Percentiles rank a stretch among this genome's conserved stretches.
These are phyloP conservation scores for Carpinus fangiana DNA, from an alignment of 306 rosid species.

Conservation along the genomic window DNA sequence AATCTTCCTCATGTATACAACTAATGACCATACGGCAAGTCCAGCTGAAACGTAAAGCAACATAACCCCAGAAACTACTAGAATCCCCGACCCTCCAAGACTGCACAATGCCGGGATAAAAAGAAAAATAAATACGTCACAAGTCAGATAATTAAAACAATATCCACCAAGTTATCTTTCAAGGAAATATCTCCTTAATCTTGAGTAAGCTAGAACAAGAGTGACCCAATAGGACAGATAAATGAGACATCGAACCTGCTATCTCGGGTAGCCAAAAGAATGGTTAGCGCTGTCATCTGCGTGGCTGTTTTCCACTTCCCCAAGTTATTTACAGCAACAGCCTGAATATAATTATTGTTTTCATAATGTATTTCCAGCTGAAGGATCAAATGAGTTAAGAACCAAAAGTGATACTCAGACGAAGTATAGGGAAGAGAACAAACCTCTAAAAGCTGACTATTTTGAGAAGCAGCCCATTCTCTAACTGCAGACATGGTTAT, in stretches of 20 bases:
- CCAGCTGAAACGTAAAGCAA: conserved; percentile 94
- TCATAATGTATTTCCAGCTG: conserved; percentile 8
- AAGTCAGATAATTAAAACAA: conserved; percentile 27
- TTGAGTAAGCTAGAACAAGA: conserved; percentile 15
- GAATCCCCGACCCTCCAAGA: conserved; percentile 65
- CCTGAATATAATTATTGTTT: conserved; percentile 44
- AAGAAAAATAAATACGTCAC: not conserved
- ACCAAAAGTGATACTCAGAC: conserved; percentile 16
- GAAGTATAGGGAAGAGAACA: conserved; percentile 29
- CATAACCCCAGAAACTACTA: conserved; percentile 69
- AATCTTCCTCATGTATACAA: conserved; percentile 82
- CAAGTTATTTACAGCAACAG: conserved; percentile 98
- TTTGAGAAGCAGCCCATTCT: conserved; percentile 99
- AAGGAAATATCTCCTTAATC: conserved; percentile 2
- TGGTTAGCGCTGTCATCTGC: conserved; percentile 84
- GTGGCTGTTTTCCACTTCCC: conserved; percentile 99
- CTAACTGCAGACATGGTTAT: conserved; percentile 99
- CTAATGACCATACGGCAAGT: conserved; percentile 93
- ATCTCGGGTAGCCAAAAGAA: conserved; percentile 90
- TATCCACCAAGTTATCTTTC: not conserved
- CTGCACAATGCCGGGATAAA: conserved; percentile 39
- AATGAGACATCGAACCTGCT: conserved; percentile 52
- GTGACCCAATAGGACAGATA: conserved; percentile 11
- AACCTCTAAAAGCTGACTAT: conserved; percentile 87
- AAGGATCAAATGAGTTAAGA: not conserved